Evolutionary conservation across 2,329 filamentous ascomycete genomes (phyloP).

Genomic region (Cladophialophora immunda): DNA sequence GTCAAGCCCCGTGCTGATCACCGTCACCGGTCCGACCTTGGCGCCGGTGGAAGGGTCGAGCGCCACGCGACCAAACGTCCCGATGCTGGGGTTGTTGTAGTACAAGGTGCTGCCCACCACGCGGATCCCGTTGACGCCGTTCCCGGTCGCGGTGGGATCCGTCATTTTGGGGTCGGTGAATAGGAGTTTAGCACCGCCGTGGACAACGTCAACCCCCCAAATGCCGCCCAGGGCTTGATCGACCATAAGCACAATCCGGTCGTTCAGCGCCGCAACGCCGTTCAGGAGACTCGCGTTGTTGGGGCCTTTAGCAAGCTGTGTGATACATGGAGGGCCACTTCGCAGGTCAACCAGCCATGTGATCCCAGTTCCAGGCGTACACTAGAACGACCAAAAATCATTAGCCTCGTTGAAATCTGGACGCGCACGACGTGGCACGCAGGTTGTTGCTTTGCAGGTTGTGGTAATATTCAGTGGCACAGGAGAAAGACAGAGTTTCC

Average conservation of each 20-base stretch:
- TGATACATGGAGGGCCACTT: not conserved
- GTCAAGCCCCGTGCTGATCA: not conserved
- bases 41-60: not conserved
- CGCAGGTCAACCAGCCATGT: not conserved
- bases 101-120: not conserved
- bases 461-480: not conserved
- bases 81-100: conserved; percentile 1
- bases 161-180: not conserved
- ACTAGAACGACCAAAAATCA: not conserved
- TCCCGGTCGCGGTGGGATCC: not conserved
- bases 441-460: not conserved
- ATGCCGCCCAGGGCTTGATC: not conserved
- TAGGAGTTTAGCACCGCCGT: not conserved
- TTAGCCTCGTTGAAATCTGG: not conserved
- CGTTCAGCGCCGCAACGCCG: not conserved
- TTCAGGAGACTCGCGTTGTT: not conserved
- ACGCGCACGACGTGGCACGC: not conserved
- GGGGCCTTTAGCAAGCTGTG: not conserved
- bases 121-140: not conserved
- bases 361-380: not conserved
- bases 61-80: not conserved
- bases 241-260: not conserved
- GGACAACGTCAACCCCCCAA: not conserved
- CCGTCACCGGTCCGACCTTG: not conserved
- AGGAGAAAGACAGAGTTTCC: not conserved